Evolutionary conservation across 2,329 filamentous ascomycete genomes (phyloP).

Genomic region (Huntiella savannae): DNA sequence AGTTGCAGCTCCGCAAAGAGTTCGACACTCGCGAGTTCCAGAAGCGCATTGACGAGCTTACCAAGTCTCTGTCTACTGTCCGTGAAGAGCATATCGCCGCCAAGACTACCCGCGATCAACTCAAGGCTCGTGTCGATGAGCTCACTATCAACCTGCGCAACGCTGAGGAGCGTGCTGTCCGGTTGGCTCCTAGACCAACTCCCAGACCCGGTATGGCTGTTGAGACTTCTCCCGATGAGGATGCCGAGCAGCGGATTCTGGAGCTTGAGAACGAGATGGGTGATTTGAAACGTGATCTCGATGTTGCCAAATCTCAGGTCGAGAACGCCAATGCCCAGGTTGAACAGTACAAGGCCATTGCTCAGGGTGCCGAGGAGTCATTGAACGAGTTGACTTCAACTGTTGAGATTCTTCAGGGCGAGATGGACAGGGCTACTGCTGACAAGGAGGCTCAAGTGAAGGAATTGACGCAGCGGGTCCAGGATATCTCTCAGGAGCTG

Average conservation of each 20-base stretch:
- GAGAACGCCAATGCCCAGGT: slow-evolving; percentile 64
- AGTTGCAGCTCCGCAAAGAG: slow-evolving; percentile 65
- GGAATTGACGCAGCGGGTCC: slow-evolving; percentile 65
- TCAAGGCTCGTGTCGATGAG: slow-evolving; percentile 78
- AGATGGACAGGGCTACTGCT: slow-evolving; percentile 56
- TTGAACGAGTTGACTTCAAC: slow-evolving; percentile 61
- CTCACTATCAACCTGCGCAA: slow-evolving; percentile 72
- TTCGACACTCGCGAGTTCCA: slow-evolving; percentile 77
- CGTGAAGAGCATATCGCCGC: slow-evolving; percentile 73
- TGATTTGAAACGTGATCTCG: slow-evolving; percentile 72
- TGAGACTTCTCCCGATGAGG: slow-evolving; percentile 27
- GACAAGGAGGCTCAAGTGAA: slow-evolving; percentile 64
- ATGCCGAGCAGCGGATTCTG: slow-evolving; percentile 45
- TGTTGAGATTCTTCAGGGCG: slow-evolving; percentile 71
- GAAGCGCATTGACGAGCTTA: slow-evolving; percentile 82
- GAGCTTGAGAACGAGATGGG: slow-evolving; percentile 69
- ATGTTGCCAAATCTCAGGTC: slow-evolving; percentile 60
- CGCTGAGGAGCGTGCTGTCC: slow-evolving; percentile 69
- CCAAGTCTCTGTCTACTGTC: slow-evolving; percentile 55
- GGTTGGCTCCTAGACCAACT: slow-evolving; percentile 63
- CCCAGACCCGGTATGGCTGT: slow-evolving; percentile 32
- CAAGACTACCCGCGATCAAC: slow-evolving; percentile 75
- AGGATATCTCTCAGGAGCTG: slow-evolving; percentile 70
- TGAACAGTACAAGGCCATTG: slow-evolving; percentile 76
- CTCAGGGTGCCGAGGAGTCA: slow-evolving; percentile 72